phyloP scores from a whole-genome alignment of 306 rosid genomes.

The Sechiopsis laciniata region DNA sequence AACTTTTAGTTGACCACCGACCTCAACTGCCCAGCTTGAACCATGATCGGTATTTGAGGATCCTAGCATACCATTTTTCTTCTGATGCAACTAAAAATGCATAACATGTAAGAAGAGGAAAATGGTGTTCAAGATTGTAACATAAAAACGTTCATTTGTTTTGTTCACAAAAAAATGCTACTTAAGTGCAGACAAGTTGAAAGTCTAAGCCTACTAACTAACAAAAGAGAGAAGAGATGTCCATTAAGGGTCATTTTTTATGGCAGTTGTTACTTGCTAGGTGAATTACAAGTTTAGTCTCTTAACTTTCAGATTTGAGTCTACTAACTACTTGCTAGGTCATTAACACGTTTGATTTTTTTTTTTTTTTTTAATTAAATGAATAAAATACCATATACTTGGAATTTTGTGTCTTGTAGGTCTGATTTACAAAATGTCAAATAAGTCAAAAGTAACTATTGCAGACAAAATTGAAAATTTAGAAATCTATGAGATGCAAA shows the following conservation, averaged over 20 bases:
- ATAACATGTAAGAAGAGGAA: not conserved
- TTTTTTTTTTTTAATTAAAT: no score
- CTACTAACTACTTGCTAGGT: no score
- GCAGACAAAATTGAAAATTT: no score
- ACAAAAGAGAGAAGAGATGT: not conserved
- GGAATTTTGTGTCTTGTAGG: no score
- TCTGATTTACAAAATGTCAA: no score
- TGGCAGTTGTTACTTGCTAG: not conserved
- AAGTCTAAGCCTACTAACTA: not conserved
- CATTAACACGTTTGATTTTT: no score
- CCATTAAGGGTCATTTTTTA: not conserved
- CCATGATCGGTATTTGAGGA: constrained; percentile 58
- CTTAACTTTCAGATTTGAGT: no score
- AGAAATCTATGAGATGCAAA: no score
- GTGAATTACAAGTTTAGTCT: no score
- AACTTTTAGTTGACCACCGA: constrained; percentile 85
- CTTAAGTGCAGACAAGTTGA: not conserved
- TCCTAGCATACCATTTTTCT: constrained; percentile 50
- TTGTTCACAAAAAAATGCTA: not conserved
- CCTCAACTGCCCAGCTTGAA: constrained; percentile 98
- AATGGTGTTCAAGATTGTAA: not conserved
- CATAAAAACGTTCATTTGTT: not conserved
- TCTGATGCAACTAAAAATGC: constrained; percentile 49
- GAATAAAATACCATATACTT: no score
- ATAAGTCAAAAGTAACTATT: no score